Evolutionary conservation across 495 filamentous ascomycete species (phyloP), one percentile per base, ranked within the genome.

Genomic region (Neurospora africana): DNA sequence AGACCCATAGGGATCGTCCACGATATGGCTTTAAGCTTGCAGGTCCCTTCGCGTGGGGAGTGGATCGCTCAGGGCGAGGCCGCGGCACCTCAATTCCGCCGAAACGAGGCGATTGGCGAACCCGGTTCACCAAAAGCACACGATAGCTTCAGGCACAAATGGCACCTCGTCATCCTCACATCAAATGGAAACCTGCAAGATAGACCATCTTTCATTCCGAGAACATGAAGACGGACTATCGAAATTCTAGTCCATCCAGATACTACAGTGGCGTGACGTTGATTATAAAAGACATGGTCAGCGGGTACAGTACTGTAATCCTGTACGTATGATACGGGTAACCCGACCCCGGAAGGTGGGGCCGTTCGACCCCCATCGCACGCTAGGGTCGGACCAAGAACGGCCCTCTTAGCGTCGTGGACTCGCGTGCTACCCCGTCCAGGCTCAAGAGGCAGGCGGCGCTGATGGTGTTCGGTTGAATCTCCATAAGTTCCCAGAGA

Each of bases 401-500:
- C 53, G 53, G 53, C 27, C 53, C 53, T 33, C 53, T 65, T 65
- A 65, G 53, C 53, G 53, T 61, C 23, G 53, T 65, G 13, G 53
- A 27, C 27, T 27, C 53, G 53, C 27, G 53, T 61, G 27, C 53
- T 30, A 61, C 53, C 53, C 53, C 53, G 23, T 61, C 53, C 53
- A 30, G 23, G 47, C 47, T 61, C 44, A 21, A 5, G 44, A 53
- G 44, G 44, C 0, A 53, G 44, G 44, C 44, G 17, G 41, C 41
- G 44, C 44, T 53, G 44, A 53, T 23, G 44, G 44, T 53, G 44
- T 53, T 33, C 13, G 1, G 53, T 33, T 61, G 53, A 61, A 33
- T 61, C 53, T 61, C 53, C 53, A 61, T 61, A 61, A 61, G 53
- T 61, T 61, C 53, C 53, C 53, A 30, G 44, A 35, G 72, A 78